phyloP scores from a whole-genome alignment of 768 basidiomycete species.

The Lentinula raphanica region DNA sequence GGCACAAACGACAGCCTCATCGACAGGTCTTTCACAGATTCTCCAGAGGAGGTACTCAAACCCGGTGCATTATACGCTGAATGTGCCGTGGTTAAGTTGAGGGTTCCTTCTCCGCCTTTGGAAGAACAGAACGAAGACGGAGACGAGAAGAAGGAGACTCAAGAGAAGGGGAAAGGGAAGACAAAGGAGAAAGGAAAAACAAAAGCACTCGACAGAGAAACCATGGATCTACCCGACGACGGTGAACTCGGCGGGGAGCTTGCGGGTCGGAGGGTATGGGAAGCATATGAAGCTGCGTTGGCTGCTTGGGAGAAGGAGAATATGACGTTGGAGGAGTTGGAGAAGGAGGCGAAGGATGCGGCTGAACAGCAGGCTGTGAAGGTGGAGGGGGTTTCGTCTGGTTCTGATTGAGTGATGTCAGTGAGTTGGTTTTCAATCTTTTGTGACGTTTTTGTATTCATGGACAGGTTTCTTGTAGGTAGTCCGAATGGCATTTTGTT shows the following conservation, averaged over 20 bases:
- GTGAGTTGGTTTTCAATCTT: not conserved
- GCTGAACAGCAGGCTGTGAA: conserved; percentile 5
- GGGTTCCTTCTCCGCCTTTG: conserved; percentile 23
- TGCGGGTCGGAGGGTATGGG: conserved; percentile 70
- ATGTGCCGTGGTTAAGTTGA: conserved; percentile 57
- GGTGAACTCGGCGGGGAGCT: conserved; percentile 68
- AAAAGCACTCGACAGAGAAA: conserved; percentile 21
- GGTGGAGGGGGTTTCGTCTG: not conserved
- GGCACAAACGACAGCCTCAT: not conserved
- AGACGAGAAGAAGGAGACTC: conserved; percentile 17
- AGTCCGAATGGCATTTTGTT: too few relatives aligned
- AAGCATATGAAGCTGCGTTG: conserved; percentile 61
- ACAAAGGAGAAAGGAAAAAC: conserved; percentile 17
- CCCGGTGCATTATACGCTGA: conserved; percentile 76
- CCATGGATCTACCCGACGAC: conserved; percentile 47
- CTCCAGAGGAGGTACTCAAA: conserved; percentile 62
- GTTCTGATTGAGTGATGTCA: not conserved
- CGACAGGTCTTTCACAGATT: conserved; percentile 10
- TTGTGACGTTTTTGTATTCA: not conserved
- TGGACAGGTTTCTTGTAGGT: not conserved
- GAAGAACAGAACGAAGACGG: conserved; percentile 15
- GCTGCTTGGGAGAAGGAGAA: conserved; percentile 59
- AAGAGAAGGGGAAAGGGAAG: conserved; percentile 2
- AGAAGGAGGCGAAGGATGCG: conserved; percentile 6
- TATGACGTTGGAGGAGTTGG: conserved; percentile 14